Percentiles rank a stretch among this genome's conserved stretches.
Evolutionary conservation across 768 basidiomycete genomes (phyloP).

Genomic region (Calocera viscosa): DNA sequence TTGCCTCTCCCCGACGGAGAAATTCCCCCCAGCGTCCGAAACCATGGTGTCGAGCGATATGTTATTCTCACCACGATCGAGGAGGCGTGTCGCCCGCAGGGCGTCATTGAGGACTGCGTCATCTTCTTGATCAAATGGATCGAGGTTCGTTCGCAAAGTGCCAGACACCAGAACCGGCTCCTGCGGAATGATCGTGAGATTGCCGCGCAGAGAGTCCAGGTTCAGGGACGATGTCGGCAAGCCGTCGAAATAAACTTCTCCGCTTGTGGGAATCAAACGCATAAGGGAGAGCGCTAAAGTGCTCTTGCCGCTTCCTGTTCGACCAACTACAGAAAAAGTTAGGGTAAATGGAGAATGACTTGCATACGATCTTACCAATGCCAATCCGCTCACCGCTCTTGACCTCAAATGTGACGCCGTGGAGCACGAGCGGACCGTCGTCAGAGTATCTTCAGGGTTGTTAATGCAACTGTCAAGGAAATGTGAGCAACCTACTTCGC

Average conservation of each 20-base stretch:
- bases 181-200: constrained; percentile 49
- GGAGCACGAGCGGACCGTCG: constrained; percentile 49
- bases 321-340: constrained; percentile 34
- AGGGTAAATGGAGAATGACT: neutral
- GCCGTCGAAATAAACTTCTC: constrained; percentile 44
- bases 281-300: constrained; percentile 43
- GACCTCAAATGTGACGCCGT: constrained; percentile 46
- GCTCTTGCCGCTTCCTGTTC: constrained; percentile 49
- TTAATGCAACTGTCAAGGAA: too few relatives aligned
- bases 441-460: constrained; percentile 20
- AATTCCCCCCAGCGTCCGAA: constrained; percentile 34
- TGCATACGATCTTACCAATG: constrained; percentile 31
- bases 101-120: constrained; percentile 41
- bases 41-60: constrained; percentile 32
- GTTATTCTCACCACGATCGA: constrained; percentile 17
- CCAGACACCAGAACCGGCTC: constrained; percentile 44
- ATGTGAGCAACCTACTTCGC: constrained; percentile 41
- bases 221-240: constrained; percentile 38
- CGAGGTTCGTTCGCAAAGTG: constrained; percentile 44
- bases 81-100: constrained; percentile 37
- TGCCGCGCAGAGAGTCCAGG: constrained; percentile 42
- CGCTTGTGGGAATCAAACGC: constrained; percentile 45
- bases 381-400: constrained; percentile 48
- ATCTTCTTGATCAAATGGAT: constrained; percentile 45
- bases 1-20: constrained; percentile 49